Percentiles rank a stretch among this genome's conserved stretches.
Evolutionary conservation across 1,284 basidiomycete species (phyloP).

Genomic region (Leccinum insigne): DNA sequence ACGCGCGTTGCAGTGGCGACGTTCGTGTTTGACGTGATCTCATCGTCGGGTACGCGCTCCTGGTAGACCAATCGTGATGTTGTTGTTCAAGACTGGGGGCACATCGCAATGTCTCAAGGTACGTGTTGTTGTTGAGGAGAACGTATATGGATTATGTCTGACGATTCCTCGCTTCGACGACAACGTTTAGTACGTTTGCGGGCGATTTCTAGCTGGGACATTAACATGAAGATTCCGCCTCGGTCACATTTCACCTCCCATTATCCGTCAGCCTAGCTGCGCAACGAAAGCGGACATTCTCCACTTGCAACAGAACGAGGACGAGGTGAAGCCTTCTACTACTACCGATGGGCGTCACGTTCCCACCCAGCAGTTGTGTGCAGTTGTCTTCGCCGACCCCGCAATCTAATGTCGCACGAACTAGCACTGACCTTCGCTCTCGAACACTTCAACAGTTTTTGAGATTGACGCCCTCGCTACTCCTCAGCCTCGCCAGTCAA

Average conservation of each 20-base stretch:
- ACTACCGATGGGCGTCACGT: too few relatives aligned
- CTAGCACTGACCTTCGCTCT: too few relatives aligned
- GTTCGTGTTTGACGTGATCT: constrained; percentile 58
- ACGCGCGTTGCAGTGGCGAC: constrained; percentile 35
- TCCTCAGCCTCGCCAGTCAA: too few relatives aligned
- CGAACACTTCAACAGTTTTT: too few relatives aligned
- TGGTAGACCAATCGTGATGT: constrained; percentile 49
- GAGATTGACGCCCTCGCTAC: too few relatives aligned
- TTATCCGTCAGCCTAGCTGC: too few relatives aligned
- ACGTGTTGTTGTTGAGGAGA: not conserved
- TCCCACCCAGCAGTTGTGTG: too few relatives aligned
- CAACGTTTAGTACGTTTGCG: constrained; percentile 37
- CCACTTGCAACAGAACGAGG: too few relatives aligned
- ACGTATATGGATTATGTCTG: constrained; percentile 34
- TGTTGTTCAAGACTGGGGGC: constrained; percentile 48
- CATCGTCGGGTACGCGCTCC: constrained; percentile 45
- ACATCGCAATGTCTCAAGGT: constrained; percentile 40
- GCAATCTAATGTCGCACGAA: too few relatives aligned
- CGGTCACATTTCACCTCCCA: constrained; percentile 23
- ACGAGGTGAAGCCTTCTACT: too few relatives aligned
- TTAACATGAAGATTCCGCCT: constrained; percentile 55
- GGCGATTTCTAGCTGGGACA: constrained; percentile 50
- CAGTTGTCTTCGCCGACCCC: too few relatives aligned
- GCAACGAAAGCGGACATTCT: too few relatives aligned
- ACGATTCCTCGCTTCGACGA: not conserved